Evolutionary conservation across 495 filamentous ascomycete genomes (phyloP), one percentile per base, ranked within the genome.

Genomic region (Podospora conica): DNA sequence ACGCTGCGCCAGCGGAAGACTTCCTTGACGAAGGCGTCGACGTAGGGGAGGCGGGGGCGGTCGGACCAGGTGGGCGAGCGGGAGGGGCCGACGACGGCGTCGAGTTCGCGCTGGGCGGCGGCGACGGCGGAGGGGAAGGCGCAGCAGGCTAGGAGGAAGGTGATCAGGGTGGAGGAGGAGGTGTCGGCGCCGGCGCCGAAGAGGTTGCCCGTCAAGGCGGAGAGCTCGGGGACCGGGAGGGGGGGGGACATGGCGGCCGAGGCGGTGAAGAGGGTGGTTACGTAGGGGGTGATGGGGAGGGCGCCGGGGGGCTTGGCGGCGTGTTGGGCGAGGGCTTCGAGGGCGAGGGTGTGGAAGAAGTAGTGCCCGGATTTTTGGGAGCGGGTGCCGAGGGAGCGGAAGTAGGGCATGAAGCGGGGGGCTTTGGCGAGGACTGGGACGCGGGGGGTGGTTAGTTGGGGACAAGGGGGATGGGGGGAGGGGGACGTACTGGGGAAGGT

Each of bases 131-230:
- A 77, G 3, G 83, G 83, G 61, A 84, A 88, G 58, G 75, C 83
- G 61, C 75, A 83, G 74, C 88, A 83, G 9, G 85, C 87, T 2
- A 90, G 79, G 9, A 90, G 76, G 33, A 87, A 87, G 15, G 83
- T 86, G 70, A 86, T 82, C 25, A 90, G 75, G 0, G 87, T 88
- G 48, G 84, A 84, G 9, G 86, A 86, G 3, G 86, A 87, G 7
- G 87, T 90, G 74, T 90, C 87, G 28, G 83, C 81, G 27, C 87
- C 87, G 11, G 87, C 87, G 1, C 86, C 87, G 65, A 89, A 89
- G 40, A 90, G 76, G 53, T 84, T 87, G 2, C 85, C 86, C 0
- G 83, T 84, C 1, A 88, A 76, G 67, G 80, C 80, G 12, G 86
- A 85, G 63, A 89, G 83, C 70, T 88, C 84, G 27, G 76, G 77